Conservation (phyloP, 345 rosid genomes). For the Eucalyptus globulus region DNA sequence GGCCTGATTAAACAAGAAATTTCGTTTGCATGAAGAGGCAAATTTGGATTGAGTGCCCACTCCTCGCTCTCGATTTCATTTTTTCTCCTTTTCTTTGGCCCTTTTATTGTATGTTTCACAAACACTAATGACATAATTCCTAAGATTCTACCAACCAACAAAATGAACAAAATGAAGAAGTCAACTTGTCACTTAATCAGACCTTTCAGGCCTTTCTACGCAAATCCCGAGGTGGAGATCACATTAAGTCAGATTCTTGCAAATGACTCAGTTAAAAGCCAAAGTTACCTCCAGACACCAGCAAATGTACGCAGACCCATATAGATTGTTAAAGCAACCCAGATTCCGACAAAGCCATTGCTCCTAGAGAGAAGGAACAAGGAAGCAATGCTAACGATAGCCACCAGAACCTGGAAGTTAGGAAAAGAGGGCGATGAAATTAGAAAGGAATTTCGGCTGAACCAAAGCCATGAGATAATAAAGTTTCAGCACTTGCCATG, state of each 20-base stretch:
- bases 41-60: not conserved
- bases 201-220: not conserved
- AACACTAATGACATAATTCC: not conserved
- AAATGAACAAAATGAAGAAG: not conserved
- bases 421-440: not conserved
- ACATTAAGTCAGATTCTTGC: not conserved
- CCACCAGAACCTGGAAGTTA: slow-evolving; percentile 46
- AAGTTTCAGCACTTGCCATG: slow-evolving; percentile 10
- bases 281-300: slow-evolving; percentile 73
- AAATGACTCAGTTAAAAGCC: not conserved
- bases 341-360: slow-evolving; percentile 72
- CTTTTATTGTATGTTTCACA: not conserved
- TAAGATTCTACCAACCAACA: not conserved
- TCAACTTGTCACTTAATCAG: not conserved
- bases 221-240: not conserved
- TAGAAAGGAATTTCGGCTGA: not conserved
- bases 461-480: not conserved
- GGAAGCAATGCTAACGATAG: slow-evolving; percentile 43
- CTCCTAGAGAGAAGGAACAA: slow-evolving; percentile 41
- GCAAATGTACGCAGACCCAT: slow-evolving; percentile 77
- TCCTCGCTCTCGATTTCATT: not conserved
- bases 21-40: not conserved
- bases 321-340: slow-evolving; percentile 81
- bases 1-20: not conserved
- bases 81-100: not conserved